These are phyloP conservation scores for Metschnikowia sp. DNA, from an alignment of 805 yeast genomes.

Conservation along the genomic window DNA sequence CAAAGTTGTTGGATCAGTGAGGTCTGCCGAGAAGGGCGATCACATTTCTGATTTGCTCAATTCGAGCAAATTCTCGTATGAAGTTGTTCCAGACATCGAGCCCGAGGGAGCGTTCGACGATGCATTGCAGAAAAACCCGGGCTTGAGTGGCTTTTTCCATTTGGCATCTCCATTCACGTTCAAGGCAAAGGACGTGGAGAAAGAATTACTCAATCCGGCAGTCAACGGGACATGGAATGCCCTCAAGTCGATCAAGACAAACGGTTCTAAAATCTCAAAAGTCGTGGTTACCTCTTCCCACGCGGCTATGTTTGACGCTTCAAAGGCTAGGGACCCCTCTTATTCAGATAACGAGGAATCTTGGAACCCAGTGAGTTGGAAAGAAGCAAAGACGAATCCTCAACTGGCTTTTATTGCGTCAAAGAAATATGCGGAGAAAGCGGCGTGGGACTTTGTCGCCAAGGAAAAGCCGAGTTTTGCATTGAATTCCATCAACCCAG, in stretches of 20 bases:
- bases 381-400: conserved; percentile 24
- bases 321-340: conserved; percentile 26
- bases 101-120: conserved; percentile 44
- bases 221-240: conserved; percentile 22
- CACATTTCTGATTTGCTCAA: conserved; percentile 23
- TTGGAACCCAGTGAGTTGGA: conserved; percentile 57
- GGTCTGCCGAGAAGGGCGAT: conserved; percentile 23
- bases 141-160: conserved; percentile 53
- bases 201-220: conserved; percentile 55
- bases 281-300: conserved; percentile 13
- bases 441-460: conserved; percentile 30
- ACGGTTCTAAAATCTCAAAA: conserved; percentile 9
- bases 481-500: conserved; percentile 29
- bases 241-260: conserved; percentile 9
- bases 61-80: conserved; percentile 37
- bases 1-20: conserved; percentile 26
- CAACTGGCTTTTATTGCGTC: conserved; percentile 40
- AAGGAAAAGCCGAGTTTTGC: conserved; percentile 33
- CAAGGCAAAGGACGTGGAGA: conserved; percentile 42
- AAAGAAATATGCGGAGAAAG: conserved; percentile 33
- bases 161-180: conserved; percentile 59
- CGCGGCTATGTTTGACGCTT: conserved; percentile 16
- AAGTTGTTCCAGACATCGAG: conserved; percentile 46
- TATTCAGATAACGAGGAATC: conserved; percentile 33
- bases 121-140: conserved; percentile 45